Conservation (phyloP, 1,284 basidiomycete species). For the Cryptococcus sp. region DNA sequence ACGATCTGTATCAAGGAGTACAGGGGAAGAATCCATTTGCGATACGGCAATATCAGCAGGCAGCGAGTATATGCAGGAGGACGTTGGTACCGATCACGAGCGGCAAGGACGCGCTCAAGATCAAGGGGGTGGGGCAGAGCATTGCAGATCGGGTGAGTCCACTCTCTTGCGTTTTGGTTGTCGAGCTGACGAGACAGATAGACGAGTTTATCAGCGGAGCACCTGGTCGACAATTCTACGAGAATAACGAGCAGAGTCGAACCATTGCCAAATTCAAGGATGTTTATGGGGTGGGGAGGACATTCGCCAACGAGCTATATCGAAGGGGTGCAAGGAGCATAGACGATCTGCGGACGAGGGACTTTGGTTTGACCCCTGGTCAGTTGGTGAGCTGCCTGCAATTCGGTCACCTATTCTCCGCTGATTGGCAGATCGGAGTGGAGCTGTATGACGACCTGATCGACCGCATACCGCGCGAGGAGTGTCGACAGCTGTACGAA, state of each 20-base stretch:
- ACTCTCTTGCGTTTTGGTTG: background rate
- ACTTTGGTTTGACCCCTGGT: conserved; percentile 51
- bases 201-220: conserved; percentile 40
- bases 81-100: conserved; percentile 60
- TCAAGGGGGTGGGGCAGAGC: conserved; percentile 65
- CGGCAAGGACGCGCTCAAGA: conserved; percentile 57
- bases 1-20: conserved; percentile 33
- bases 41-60: conserved; percentile 31
- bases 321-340: conserved; percentile 68
- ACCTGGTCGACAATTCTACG: conserved; percentile 34
- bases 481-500: conserved; percentile 67
- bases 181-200: conserved; percentile 23
- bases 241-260: conserved; percentile 34
- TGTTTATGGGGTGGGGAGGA: conserved; percentile 72
- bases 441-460: conserved; percentile 61
- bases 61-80: conserved; percentile 40
- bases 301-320: conserved; percentile 66
- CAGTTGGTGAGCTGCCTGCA: conserved; percentile 53
- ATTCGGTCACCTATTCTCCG: conserved; percentile 1
- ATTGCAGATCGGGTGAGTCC: conserved; percentile 65
- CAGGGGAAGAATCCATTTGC: conserved; percentile 38
- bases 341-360: conserved; percentile 58
- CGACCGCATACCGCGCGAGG: conserved; percentile 78
- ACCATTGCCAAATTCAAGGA: conserved; percentile 57
- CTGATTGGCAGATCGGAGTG: conserved; percentile 56